These are phyloP conservation scores for Globisporangium nunn DNA, from an alignment of 352 stramenopile species.

Conservation along the genomic window DNA sequence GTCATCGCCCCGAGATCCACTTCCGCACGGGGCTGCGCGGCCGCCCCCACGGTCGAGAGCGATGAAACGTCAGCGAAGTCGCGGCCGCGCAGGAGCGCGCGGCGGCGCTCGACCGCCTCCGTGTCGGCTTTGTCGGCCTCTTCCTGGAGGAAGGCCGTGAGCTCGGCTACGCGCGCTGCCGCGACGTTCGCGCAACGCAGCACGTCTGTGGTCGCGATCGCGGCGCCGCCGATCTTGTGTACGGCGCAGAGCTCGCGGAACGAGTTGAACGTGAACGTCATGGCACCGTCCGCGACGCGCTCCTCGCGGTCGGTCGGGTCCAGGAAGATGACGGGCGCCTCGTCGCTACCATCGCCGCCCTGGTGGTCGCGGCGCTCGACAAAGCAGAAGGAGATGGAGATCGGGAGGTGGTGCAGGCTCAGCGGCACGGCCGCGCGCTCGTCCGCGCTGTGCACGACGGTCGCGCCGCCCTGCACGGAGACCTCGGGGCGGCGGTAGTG, in stretches of 20 bases:
- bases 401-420: conserved; percentile 93
- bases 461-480: conserved; percentile 44
- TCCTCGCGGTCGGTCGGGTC: conserved; percentile 89
- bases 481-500: conserved; percentile 92
- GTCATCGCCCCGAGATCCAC: conserved; percentile 79
- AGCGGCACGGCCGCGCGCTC: conserved; percentile 89
- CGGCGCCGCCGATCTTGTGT: conserved; percentile 85
- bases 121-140: conserved; percentile 72
- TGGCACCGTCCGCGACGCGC: conserved; percentile 76
- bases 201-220: conserved; percentile 56
- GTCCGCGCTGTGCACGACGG: conserved; percentile 73
- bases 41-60: conserved; percentile 14
- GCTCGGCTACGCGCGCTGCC: conserved; percentile 62
- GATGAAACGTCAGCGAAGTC: conserved; percentile 65
- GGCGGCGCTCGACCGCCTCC: conserved; percentile 50
- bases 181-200: conserved; percentile 74
- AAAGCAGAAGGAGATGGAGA: conserved; percentile 92
- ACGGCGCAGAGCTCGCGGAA: conserved; percentile 88
- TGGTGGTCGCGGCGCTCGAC: conserved; percentile 29
- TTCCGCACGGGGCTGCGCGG: conserved; percentile 26
- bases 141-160: conserved; percentile 74
- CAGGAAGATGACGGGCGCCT: conserved; percentile 67
- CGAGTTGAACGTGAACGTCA: conserved; percentile 90
- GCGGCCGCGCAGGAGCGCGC: conserved; percentile 60
- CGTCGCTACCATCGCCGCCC: conserved; percentile 16